These are phyloP conservation scores for Metschnikowia lachancei DNA, from an alignment of 805 yeast species.

Conservation along the genomic window DNA sequence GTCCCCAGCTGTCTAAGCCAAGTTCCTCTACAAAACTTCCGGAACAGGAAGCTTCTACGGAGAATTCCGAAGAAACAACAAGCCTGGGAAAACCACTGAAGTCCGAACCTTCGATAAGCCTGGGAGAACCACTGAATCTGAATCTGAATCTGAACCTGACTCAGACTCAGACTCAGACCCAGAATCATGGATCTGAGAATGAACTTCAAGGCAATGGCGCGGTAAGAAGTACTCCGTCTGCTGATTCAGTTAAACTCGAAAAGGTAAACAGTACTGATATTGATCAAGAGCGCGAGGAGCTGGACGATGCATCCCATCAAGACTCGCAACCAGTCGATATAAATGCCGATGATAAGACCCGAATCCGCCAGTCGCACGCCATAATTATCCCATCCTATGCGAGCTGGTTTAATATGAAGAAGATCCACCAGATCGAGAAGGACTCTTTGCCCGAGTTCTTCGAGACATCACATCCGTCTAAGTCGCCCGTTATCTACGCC, in stretches of 20 bases:
- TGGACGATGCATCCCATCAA: conserved; percentile 3
- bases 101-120: background rate
- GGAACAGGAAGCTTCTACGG: background rate
- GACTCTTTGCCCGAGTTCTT: conserved; percentile 88
- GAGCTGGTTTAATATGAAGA: conserved; percentile 75
- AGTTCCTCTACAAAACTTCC: background rate
- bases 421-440: conserved; percentile 72
- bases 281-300: background rate
- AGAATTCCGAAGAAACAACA: background rate
- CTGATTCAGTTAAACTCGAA: conserved; percentile 4
- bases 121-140: background rate
- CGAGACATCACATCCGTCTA: conserved; percentile 64
- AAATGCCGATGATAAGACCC: conserved; percentile 18
- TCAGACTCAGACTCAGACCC: background rate
- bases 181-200: background rate
- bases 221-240: background rate
- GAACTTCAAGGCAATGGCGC: conserved; percentile 2
- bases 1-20: background rate
- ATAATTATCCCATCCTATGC: conserved; percentile 86
- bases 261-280: background rate
- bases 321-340: conserved; percentile 11
- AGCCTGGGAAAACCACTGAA: background rate
- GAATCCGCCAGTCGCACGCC: conserved; percentile 69
- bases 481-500: conserved; percentile 77
- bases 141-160: background rate